phyloP scores from a whole-genome alignment of 2,329 filamentous ascomycete species.

The Tolypocladium sp. region DNA sequence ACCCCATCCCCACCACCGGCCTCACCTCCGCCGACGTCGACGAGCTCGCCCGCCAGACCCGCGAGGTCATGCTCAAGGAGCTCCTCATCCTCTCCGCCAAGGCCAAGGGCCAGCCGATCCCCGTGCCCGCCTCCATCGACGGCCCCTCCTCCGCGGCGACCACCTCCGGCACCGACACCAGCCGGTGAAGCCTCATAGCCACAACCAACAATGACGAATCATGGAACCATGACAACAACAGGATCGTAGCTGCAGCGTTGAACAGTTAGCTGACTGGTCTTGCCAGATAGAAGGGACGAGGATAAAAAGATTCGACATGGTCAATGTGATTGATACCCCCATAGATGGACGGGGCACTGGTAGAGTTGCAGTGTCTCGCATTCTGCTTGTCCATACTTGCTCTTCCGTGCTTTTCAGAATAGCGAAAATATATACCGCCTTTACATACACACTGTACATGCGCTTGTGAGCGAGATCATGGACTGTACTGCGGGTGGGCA shows the following conservation, averaged over 20 bases:
- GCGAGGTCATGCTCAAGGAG: slow-evolving; percentile 68
- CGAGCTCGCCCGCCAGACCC: slow-evolving; percentile 55
- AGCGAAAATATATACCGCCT: neutral
- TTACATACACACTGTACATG: neutral
- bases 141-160: slow-evolving; percentile 12
- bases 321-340: slow-evolving; percentile 5
- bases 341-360: slow-evolving; percentile 3
- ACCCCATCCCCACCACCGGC: slow-evolving; percentile 68
- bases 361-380: neutral
- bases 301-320: neutral
- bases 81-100: slow-evolving; percentile 44
- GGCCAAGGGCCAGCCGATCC: slow-evolving; percentile 31
- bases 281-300: neutral
- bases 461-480: neutral
- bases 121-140: slow-evolving; percentile 16
- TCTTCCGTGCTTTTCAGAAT: neutral
- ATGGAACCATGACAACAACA: neutral
- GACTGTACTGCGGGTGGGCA: neutral
- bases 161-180: slow-evolving; percentile 19
- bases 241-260: neutral
- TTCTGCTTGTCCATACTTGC: neutral
- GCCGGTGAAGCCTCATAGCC: neutral
- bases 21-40: slow-evolving; percentile 72
- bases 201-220: neutral
- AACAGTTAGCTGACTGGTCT: neutral